Percentiles rank a stretch among this genome's conserved stretches.
Evolutionary conservation across 371 early-diverging fungal species (phyloP).

Genomic region (Capillidium heterosporum): DNA sequence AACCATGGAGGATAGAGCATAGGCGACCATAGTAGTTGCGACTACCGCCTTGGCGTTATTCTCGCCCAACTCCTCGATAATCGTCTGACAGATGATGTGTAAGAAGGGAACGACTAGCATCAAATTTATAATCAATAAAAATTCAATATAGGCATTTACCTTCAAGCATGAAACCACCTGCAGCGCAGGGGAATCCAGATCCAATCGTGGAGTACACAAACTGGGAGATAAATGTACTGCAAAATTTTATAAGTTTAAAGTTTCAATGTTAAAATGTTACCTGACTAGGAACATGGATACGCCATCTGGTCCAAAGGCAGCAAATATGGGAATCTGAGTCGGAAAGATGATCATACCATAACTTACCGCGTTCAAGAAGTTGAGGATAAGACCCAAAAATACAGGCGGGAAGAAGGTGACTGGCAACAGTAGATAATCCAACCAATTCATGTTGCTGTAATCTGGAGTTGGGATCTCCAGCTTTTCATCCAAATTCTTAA

Average conservation of each 20-base stretch:
- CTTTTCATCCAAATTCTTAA: not conserved
- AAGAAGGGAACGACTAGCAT: slow-evolving; percentile 60
- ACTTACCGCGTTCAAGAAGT: slow-evolving; percentile 78
- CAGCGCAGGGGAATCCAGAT: slow-evolving; percentile 76
- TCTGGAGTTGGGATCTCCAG: not conserved
- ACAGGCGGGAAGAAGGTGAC: slow-evolving; percentile 48
- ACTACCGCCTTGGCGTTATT: slow-evolving; percentile 42
- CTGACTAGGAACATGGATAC: slow-evolving; percentile 85
- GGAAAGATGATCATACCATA: slow-evolving; percentile 92
- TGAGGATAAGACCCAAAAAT: slow-evolving; percentile 67
- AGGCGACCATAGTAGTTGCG: slow-evolving; percentile 80
- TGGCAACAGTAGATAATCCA: not conserved
- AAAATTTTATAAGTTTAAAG: not conserved
- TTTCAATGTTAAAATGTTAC: slow-evolving; percentile 22
- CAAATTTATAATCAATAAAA: not conserved
- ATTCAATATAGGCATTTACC: slow-evolving; percentile 17
- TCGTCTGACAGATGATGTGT: slow-evolving; percentile 56
- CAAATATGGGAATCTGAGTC: slow-evolving; percentile 48
- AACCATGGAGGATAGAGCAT: slow-evolving; percentile 60
- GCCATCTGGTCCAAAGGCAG: slow-evolving; percentile 68
- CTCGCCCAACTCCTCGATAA: slow-evolving; percentile 36
- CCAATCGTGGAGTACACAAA: slow-evolving; percentile 66
- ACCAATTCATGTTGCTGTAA: slow-evolving; percentile 2
- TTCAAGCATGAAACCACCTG: slow-evolving; percentile 92
- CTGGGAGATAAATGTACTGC: slow-evolving; percentile 66